Evolutionary conservation across 2,329 filamentous ascomycete genomes (phyloP).

Genomic region (Moelleriella libera): DNA sequence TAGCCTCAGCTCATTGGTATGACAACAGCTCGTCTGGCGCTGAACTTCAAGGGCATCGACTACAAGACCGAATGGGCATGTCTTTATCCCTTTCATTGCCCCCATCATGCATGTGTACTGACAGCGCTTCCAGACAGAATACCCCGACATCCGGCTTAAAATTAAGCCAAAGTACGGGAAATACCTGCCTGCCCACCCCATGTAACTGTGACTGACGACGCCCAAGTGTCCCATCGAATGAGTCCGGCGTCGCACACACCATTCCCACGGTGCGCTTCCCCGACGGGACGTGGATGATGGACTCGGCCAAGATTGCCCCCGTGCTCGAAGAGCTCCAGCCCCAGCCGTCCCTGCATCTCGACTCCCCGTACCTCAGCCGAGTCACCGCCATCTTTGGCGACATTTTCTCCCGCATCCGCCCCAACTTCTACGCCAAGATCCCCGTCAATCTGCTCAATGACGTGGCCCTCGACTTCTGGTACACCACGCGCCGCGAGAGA

Average conservation of each 20-base stretch:
- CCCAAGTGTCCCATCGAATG: constrained; percentile 4
- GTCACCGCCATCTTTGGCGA: constrained; percentile 25
- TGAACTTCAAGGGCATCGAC: constrained; percentile 51
- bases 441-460: constrained; percentile 35
- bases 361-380: constrained; percentile 32
- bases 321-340: constrained; percentile 46
- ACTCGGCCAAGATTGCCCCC: constrained; percentile 45
- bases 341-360: constrained; percentile 40
- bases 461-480: constrained; percentile 39
- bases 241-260: constrained; percentile 2
- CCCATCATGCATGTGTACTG: constrained; percentile 48
- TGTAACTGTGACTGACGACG: not conserved
- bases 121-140: not conserved
- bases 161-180: constrained; percentile 36
- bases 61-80: constrained; percentile 53
- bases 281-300: constrained; percentile 47
- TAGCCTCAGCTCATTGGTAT: not conserved
- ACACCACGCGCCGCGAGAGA: constrained; percentile 29
- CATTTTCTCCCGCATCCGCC: constrained; percentile 17
- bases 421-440: constrained; percentile 32
- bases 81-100: not conserved
- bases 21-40: constrained; percentile 40
- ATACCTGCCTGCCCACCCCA: not conserved
- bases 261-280: constrained; percentile 39
- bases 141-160: constrained; percentile 29